Evolutionary conservation across 768 basidiomycete species (phyloP).

Genomic region (Auriscalpium vulgare): DNA sequence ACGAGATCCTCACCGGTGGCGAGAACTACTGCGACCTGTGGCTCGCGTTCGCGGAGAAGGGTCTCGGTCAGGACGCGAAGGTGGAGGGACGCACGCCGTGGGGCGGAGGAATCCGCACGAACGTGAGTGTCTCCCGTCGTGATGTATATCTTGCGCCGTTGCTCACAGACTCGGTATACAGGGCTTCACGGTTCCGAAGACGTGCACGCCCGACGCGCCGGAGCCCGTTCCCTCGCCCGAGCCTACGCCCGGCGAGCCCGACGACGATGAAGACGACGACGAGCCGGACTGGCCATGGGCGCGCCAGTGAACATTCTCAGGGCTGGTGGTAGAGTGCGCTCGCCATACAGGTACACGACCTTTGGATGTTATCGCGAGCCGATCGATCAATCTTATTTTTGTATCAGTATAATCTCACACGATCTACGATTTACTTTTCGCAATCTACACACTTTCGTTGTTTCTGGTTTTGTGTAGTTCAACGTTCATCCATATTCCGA

Average conservation of each 20-base stretch:
- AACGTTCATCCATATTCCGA: too few relatives aligned
- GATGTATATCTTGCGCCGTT: neutral
- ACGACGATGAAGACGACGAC: conserved; percentile 16
- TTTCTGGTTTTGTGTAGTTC: too few relatives aligned
- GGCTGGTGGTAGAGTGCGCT: too few relatives aligned
- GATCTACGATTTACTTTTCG: too few relatives aligned
- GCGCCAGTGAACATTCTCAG: too few relatives aligned
- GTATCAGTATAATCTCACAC: too few relatives aligned
- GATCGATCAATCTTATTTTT: too few relatives aligned
- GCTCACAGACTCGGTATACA: conserved; percentile 15
- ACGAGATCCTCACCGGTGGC: conserved; percentile 82
- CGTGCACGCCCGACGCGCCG: conserved; percentile 23
- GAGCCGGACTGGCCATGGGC: conserved; percentile 18
- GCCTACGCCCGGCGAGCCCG: conserved; percentile 28
- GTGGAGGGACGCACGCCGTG: conserved; percentile 78
- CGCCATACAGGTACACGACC: too few relatives aligned
- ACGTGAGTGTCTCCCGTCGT: conserved; percentile 32
- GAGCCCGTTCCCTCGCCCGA: neutral
- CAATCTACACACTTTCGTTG: too few relatives aligned
- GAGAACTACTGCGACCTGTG: conserved; percentile 89
- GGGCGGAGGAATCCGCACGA: conserved; percentile 82
- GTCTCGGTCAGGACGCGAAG: conserved; percentile 70
- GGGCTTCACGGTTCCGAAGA: conserved; percentile 34
- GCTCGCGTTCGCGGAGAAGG: conserved; percentile 76
- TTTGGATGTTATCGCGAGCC: too few relatives aligned